Base-by-base conservation (phyloP, 2,329 filamentous ascomycete species). In the Colletotrichum trifolii region DNA sequence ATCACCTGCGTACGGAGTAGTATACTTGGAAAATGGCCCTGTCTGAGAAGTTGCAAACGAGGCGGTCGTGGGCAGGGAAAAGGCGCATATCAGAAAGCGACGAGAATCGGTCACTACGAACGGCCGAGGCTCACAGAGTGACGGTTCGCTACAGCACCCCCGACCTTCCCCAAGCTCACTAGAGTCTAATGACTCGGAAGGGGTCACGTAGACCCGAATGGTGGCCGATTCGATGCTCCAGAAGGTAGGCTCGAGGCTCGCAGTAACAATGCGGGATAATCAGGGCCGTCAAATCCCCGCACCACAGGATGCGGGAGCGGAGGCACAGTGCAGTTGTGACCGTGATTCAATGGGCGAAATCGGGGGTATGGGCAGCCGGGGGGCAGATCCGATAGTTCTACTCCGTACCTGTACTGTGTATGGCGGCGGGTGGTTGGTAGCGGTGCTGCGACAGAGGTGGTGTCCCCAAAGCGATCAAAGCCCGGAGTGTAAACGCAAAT, bases 261-360 rank as follows among this genome's bases (percentile, higher is more conserved):
- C 48, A 43, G 58, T 38, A 56, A 47, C 52, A 56, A 60, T 39
- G 60, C 64, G 54, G 64, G 60, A 60, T 43, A 60, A 66, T 55
- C 64, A 66, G 64, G 60, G 60, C 60, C 64, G 64, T 55, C 64
- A 47, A 64, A 66, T 64, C 64, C 60, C 64, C 64, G 60, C 64
- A 66, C 48, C 53, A 53, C 34, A 64, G 54, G 48, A 64, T 40
- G 60, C 64, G 54, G 64, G 64, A 66, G 60, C 54, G 54, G 64
- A 66, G 64, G 64, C 60, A 60, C 60, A 64, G 48, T 59, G 60
- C 60, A 64, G 54, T 12, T 15, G 36, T 17, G 43, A 15, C 15
- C 36, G 55, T 47, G 46, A 56, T 65, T 62, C 33, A 58, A 57
- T 38, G 50, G 46, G 43, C 54, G 25, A 48, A 66, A 54, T 43